These are phyloP conservation scores for Podosphaera fusca DNA, from an alignment of 2,329 filamentous ascomycete species.

Conservation along the genomic window DNA sequence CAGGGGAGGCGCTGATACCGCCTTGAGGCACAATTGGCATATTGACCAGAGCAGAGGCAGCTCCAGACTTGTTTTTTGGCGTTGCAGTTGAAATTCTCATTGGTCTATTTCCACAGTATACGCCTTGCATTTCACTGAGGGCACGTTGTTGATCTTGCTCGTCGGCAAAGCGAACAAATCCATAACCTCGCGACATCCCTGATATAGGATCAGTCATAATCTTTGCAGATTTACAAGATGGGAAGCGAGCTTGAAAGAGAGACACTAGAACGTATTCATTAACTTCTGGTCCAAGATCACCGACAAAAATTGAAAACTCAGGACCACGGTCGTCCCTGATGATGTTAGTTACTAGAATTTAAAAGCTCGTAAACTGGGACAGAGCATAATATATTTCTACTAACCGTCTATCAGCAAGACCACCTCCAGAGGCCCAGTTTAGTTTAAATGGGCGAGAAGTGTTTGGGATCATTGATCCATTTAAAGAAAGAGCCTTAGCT, in stretches of 20 bases:
- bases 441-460: constrained; percentile 91
- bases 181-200: constrained; percentile 91
- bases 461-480: constrained; percentile 78
- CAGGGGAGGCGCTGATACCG: constrained; percentile 24
- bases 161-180: constrained; percentile 91
- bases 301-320: constrained; percentile 93
- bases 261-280: constrained; percentile 96
- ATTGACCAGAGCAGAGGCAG: constrained; percentile 28
- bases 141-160: constrained; percentile 92
- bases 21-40: constrained; percentile 19
- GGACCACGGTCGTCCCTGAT: constrained; percentile 78
- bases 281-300: constrained; percentile 90
- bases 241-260: constrained; percentile 88
- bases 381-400: constrained; percentile 13
- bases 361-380: constrained; percentile 1
- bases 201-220: constrained; percentile 99
- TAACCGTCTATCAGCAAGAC: constrained; percentile 77
- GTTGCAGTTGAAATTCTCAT: constrained; percentile 98
- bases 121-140: constrained; percentile 93
- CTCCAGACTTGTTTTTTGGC: constrained; percentile 61
- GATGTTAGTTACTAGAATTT: constrained; percentile 5
- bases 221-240: constrained; percentile 96
- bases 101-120: constrained; percentile 93
- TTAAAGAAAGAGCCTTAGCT: constrained; percentile 72
- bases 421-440: constrained; percentile 96